Evolutionary conservation across 2,329 filamentous ascomycete genomes (phyloP).

Genomic region (Pestalotiopsis sp.): DNA sequence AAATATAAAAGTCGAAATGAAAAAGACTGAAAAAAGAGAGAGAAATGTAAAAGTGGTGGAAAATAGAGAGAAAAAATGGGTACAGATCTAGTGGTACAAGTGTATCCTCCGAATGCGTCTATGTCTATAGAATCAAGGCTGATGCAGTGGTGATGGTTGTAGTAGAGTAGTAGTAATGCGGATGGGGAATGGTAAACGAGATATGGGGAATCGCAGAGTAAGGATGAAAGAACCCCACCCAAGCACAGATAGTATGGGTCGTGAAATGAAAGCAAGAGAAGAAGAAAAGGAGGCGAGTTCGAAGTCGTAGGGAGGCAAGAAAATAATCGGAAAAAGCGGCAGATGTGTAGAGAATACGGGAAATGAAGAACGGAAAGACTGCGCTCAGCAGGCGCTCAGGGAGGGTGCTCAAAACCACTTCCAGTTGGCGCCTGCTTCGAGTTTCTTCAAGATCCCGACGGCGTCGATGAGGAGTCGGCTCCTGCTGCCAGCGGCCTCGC

Average conservation of each 20-base stretch:
- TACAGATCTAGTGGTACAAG: slow-evolving; percentile 11
- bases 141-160: slow-evolving; percentile 5
- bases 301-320: slow-evolving; percentile 2
- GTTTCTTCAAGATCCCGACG: slow-evolving; percentile 51
- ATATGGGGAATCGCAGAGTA: not conserved
- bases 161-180: not conserved
- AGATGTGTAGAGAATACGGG: slow-evolving; percentile 9
- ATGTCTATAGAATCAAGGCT: slow-evolving; percentile 1
- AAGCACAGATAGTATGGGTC: not conserved
- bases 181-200: not conserved
- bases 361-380: not conserved
- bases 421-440: slow-evolving; percentile 47
- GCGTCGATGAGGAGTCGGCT: slow-evolving; percentile 57
- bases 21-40: slow-evolving; percentile 12
- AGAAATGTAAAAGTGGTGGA: slow-evolving; percentile 17
- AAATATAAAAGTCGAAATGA: not conserved
- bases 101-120: slow-evolving; percentile 13
- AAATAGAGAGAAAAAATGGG: slow-evolving; percentile 8
- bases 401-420: slow-evolving; percentile 37
- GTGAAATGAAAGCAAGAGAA: slow-evolving; percentile 10
- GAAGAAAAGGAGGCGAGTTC: not conserved
- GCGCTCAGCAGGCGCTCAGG: slow-evolving; percentile 20
- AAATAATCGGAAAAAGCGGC: slow-evolving; percentile 15
- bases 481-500: slow-evolving; percentile 48
- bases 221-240: not conserved